Evolutionary conservation across 2,329 filamentous ascomycete species (phyloP).

Genomic region (Penicillium sp.): DNA sequence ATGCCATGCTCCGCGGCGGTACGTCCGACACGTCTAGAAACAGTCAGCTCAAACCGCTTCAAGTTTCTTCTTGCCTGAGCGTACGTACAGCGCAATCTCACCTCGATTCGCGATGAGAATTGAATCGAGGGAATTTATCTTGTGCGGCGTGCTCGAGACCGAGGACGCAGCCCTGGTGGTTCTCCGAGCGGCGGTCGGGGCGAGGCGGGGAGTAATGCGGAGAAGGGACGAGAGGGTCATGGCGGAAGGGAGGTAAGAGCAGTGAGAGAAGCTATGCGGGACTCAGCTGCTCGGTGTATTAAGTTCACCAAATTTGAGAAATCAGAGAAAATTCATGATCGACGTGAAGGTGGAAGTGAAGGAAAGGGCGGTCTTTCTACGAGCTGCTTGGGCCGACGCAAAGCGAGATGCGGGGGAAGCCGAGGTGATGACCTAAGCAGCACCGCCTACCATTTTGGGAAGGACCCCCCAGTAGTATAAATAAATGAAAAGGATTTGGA

Average conservation of each 20-base stretch:
- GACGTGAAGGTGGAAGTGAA: slow-evolving; percentile 4
- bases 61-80: background rate
- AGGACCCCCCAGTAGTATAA: too few relatives aligned
- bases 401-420: slow-evolving; percentile 43
- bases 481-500: too few relatives aligned
- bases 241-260: slow-evolving; percentile 11
- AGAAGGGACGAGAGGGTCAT: slow-evolving; percentile 46
- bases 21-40: slow-evolving; percentile 72
- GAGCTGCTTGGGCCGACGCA: slow-evolving; percentile 38
- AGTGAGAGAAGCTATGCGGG: slow-evolving; percentile 2
- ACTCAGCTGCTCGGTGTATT: slow-evolving; percentile 10
- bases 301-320: background rate
- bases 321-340: slow-evolving; percentile 18
- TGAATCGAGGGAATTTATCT: slow-evolving; percentile 62
- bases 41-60: slow-evolving; percentile 14
- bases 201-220: slow-evolving; percentile 44
- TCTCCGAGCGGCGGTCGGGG: slow-evolving; percentile 33
- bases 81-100: slow-evolving; percentile 78
- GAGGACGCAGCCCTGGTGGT: slow-evolving; percentile 37
- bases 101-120: slow-evolving; percentile 96
- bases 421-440: slow-evolving; percentile 18
- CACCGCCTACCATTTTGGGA: slow-evolving; percentile 4
- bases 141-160: slow-evolving; percentile 24
- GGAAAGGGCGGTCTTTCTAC: slow-evolving; percentile 5
- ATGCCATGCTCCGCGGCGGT: slow-evolving; percentile 90